These are phyloP conservation scores for Lizonia empirigonia DNA, from an alignment of 2,329 filamentous ascomycete species.

Conservation along the genomic window DNA sequence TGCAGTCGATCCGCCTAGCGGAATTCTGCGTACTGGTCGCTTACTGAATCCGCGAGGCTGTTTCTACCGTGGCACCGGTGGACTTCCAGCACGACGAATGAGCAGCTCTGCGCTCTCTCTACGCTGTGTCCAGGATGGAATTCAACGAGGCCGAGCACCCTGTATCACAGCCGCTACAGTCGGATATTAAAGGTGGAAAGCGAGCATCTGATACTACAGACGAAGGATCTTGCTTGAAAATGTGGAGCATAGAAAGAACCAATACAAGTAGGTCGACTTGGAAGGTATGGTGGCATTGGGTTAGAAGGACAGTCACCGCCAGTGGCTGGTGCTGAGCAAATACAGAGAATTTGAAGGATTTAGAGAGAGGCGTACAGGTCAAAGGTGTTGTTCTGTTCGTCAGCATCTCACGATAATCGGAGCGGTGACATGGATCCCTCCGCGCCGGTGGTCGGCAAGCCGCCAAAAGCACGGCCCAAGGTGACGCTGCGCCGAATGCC, in stretches of 20 bases:
- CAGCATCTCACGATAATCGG: not conserved
- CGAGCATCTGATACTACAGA: not conserved
- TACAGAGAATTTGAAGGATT: no score
- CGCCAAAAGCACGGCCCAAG: conserved; percentile 8
- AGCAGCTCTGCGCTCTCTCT: not conserved
- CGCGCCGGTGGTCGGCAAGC: conserved; percentile 14
- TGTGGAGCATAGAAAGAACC: no score
- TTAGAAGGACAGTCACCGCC: not conserved
- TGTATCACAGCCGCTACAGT: not conserved
- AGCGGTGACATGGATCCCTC: not conserved
- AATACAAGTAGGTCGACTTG: not conserved
- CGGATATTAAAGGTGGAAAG: not conserved
- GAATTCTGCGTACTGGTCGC: not conserved
- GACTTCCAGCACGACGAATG: not conserved
- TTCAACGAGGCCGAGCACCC: not conserved
- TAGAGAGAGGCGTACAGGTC: no score
- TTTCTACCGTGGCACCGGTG: not conserved
- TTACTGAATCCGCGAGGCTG: not conserved
- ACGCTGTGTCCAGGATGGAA: not conserved
- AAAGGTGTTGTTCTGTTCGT: no score
- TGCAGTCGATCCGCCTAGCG: not conserved
- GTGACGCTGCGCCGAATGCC: conserved; percentile 24
- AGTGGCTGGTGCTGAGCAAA: not conserved
- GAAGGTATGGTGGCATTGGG: not conserved
- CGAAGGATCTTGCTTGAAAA: not conserved